phyloP scores from a whole-genome alignment of 176 grass and related monocot genomes.

The Panicum miliaceum region DNA sequence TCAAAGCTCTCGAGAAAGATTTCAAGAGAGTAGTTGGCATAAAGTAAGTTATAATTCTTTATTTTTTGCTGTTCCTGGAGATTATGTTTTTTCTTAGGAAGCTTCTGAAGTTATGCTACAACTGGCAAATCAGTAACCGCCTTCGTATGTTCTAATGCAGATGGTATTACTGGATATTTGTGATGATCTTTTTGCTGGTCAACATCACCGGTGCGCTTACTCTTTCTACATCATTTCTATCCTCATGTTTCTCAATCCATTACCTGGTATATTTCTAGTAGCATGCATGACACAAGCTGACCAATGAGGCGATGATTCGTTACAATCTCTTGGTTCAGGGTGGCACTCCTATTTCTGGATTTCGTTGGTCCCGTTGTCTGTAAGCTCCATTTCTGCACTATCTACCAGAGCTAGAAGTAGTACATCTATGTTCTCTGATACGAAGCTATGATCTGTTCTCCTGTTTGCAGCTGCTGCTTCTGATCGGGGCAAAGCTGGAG shows the following conservation, averaged over 20 bases:
- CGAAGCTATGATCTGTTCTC: not conserved
- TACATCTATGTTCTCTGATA: not conserved
- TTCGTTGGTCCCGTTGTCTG: conserved; percentile 65
- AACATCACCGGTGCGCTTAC: conserved; percentile 58
- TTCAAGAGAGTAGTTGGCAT: conserved; percentile 82
- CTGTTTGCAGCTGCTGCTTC: conserved; percentile 61
- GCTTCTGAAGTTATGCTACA: not conserved
- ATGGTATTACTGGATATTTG: conserved; percentile 88
- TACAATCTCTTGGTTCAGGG: conserved; percentile 46
- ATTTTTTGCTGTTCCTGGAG: not conserved
- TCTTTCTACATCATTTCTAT: not conserved
- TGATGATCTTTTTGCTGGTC: conserved; percentile 81
- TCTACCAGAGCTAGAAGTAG: not conserved
- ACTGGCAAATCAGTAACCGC: not conserved
- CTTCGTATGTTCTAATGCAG: conserved; percentile 34
- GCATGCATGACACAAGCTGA: not conserved
- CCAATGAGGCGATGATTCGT: too few species aligned
- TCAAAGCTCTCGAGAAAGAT: conserved; percentile 85
- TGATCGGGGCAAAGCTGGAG: conserved; percentile 83
- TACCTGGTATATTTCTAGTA: not conserved
- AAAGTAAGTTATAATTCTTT: conserved; percentile 54
- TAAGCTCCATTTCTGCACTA: conserved; percentile 44
- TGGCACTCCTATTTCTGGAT: conserved; percentile 94
- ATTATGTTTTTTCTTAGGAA: not conserved
- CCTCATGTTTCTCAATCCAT: not conserved